phyloP scores from a whole-genome alignment of 164 flowering plant genomes.

The Chimonanthus salicifolius region DNA sequence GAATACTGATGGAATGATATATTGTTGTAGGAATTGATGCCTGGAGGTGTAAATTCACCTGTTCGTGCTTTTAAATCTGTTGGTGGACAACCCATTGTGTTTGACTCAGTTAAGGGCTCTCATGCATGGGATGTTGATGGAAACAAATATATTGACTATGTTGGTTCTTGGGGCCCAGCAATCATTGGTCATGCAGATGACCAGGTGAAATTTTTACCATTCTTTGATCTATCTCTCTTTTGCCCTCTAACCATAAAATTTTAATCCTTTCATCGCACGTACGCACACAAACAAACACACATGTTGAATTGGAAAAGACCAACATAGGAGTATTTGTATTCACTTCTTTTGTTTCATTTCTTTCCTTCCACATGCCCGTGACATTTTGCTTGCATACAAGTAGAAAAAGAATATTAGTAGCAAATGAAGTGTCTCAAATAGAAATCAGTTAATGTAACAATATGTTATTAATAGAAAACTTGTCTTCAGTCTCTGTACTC shows the following conservation, averaged over 20 bases:
- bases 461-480: no score
- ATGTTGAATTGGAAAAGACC: no score
- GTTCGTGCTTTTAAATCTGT: constrained; percentile 97
- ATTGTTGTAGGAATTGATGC: constrained; percentile 77
- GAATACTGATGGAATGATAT: constrained; percentile 3
- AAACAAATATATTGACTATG: constrained; percentile 90
- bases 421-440: no score
- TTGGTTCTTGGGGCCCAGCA: constrained; percentile 99
- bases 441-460: no score
- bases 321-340: no score
- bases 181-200: constrained; percentile 99
- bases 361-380: no score
- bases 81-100: constrained; percentile 90
- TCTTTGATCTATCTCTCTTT: not conserved
- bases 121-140: constrained; percentile 95
- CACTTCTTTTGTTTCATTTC: no score
- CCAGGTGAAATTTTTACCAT: constrained; percentile 40
- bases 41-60: constrained; percentile 98
- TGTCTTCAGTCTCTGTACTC: not conserved
- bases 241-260: no score
- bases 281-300: no score
- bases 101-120: constrained; percentile 92
- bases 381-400: no score
- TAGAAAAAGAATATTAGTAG: no score
- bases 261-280: no score